A percentile compares a stretch with the other conserved stretches of the same genome.
These are phyloP conservation scores for Pyrus pyrifolia DNA, from an alignment of 306 rosid genomes.

Conservation along the genomic window DNA sequence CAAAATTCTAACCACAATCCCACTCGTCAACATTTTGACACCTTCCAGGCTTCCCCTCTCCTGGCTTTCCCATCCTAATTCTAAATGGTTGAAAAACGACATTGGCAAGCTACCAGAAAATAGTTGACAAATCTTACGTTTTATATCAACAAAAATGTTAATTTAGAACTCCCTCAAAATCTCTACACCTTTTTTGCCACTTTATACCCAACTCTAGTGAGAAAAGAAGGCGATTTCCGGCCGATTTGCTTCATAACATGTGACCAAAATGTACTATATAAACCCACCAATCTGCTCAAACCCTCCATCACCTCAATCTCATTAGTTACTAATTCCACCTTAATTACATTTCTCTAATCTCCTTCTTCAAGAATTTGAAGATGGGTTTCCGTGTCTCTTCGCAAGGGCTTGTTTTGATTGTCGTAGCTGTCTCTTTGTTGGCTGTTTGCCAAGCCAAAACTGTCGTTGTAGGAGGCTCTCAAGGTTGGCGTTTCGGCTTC, in stretches of 20 bases:
- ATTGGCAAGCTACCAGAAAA: not conserved
- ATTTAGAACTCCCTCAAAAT: not conserved
- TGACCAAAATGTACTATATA: not conserved
- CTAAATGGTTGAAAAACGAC: not conserved
- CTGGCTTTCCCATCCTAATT: not conserved
- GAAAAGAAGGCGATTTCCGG: not conserved
- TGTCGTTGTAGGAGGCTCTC: constrained; percentile 47
- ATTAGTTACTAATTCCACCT: not conserved
- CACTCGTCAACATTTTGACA: not conserved
- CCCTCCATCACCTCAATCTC: not conserved
- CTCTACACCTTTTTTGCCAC: not conserved
- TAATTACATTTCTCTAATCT: no score
- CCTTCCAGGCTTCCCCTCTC: not conserved
- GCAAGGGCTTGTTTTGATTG: constrained; percentile 6
- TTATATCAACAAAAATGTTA: no score
- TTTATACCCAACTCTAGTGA: not conserved
- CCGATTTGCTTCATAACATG: not conserved
- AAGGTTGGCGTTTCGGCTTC: constrained; percentile 54
- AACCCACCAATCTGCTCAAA: not conserved
- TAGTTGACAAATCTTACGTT: not conserved
- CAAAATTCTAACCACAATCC: not conserved
- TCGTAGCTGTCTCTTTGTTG: not conserved
- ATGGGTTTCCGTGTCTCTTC: not conserved
- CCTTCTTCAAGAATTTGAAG: not conserved
- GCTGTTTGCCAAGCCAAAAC: constrained; percentile 22